Evolutionary conservation across 2,329 filamentous ascomycete species (phyloP).

Genomic region (Trichoderma afroharzianum): DNA sequence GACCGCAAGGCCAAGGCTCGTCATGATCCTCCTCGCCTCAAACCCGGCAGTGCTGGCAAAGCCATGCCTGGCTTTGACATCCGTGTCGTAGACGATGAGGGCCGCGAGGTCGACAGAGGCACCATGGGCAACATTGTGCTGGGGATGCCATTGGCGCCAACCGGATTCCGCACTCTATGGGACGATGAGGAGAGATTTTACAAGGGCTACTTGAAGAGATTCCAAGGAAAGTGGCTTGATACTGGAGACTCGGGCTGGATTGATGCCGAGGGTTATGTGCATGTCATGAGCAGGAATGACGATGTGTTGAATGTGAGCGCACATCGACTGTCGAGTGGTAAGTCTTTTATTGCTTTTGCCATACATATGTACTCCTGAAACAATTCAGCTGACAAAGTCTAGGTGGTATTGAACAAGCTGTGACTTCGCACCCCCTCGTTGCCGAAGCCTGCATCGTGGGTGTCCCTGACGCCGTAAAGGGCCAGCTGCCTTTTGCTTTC

Average conservation of each 20-base stretch:
- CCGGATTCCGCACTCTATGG: slow-evolving; percentile 83
- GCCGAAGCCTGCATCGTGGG: slow-evolving; percentile 84
- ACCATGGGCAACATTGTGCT: slow-evolving; percentile 92
- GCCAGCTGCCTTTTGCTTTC: slow-evolving; percentile 89
- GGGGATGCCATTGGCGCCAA: slow-evolving; percentile 75
- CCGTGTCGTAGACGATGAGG: slow-evolving; percentile 75
- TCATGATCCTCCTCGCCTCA: slow-evolving; percentile 53
- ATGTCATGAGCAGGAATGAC: slow-evolving; percentile 65
- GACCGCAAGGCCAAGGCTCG: slow-evolving; percentile 45
- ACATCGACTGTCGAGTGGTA: slow-evolving; percentile 83
- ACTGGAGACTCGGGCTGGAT: slow-evolving; percentile 89
- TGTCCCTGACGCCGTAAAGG: slow-evolving; percentile 82
- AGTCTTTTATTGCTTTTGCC: slow-evolving; percentile 23
- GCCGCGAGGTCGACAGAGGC: slow-evolving; percentile 65
- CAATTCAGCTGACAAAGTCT: slow-evolving; percentile 6
- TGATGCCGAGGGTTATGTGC: slow-evolving; percentile 66
- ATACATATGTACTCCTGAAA: no score
- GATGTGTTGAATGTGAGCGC: slow-evolving; percentile 96
- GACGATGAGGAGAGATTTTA: slow-evolving; percentile 83
- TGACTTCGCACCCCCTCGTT: slow-evolving; percentile 73
- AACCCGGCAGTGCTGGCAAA: slow-evolving; percentile 84
- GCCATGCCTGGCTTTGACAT: slow-evolving; percentile 91
- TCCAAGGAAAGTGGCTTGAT: slow-evolving; percentile 78
- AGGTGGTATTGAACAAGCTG: slow-evolving; percentile 88
- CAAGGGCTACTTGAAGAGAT: slow-evolving; percentile 77